Evolutionary conservation across 2,329 filamentous ascomycete species (phyloP), one percentile per base, ranked within the genome.

Genomic region (Lecanicillium sp.): DNA sequence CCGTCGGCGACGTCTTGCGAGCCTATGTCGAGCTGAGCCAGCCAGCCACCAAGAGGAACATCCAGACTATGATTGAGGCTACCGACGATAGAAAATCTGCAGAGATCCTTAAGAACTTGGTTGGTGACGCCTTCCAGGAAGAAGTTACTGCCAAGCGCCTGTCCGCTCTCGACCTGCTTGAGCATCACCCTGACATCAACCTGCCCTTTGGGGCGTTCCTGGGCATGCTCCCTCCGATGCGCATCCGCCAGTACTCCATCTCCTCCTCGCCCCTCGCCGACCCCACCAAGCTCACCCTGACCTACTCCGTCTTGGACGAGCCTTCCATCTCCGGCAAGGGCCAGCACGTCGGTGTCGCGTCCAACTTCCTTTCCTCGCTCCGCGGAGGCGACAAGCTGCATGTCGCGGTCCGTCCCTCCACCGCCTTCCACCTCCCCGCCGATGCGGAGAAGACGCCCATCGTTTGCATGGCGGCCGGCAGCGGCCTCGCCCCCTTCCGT

Each of bases 201-300:
- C 64, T 91, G 0, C 74, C 85, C 0, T 74, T 93, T 20, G 75
- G 75, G 3, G 67, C 78, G 15, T 91, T 86, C 67, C 71, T 93
- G 7, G 72, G 74, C 27, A 83, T 89, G 73, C 75, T 90, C 1
- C 84, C 85, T 2, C 83, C 86, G 0, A 87, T 93, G 81, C 81
- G 86, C 23, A 74, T 87, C 32, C 77, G 86, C n/a, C 83, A 87
- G 62, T 90, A 90, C 56, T 87, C 82, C 26, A 88, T 90, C 58
- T 89, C 86, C 0, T 89, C 85, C 0, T 87, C 85, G 0, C 84
- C 86, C 0, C 70, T 87, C 0, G 71, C 69, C 52, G 74, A 83
- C 52, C 70, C 77, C 0, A 68, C 66, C 10, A 71, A 71, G 49
- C 75, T 77, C 43, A 82, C 83, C 0, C 72, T 90, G 21, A 89